Percentiles rank a stretch among this genome's conserved stretches.
Evolutionary conservation across 176 grass and related monocot genomes (phyloP).

Genomic region (Elymus sibiricus): DNA sequence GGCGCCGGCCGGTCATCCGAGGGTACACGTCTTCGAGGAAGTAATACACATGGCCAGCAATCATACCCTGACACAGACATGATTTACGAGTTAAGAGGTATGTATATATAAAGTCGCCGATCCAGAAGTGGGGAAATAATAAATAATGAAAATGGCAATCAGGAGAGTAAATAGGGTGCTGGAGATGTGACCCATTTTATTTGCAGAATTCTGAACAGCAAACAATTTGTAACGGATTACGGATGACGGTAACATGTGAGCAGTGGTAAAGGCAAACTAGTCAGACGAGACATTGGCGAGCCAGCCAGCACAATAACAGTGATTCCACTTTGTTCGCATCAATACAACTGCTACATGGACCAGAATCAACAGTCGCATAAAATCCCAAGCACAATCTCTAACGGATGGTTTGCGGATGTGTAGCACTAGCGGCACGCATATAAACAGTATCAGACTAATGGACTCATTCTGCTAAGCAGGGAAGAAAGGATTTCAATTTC

Average conservation of each 20-base stretch:
- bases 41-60: slow-evolving; percentile 95
- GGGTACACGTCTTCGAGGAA: slow-evolving; percentile 96
- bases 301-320: background rate
- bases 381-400: background rate
- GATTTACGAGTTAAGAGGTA: background rate
- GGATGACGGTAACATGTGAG: background rate
- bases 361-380: background rate
- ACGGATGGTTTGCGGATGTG: background rate
- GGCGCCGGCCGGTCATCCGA: slow-evolving; percentile 72
- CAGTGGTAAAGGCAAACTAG: background rate
- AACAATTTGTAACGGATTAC: slow-evolving; percentile 12
- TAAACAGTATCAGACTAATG: background rate
- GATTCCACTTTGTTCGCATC: background rate
- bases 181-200: background rate
- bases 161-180: background rate
- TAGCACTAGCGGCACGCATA: background rate
- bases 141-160: background rate
- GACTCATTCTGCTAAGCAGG: background rate
- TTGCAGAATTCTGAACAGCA: background rate
- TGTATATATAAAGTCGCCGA: no score
- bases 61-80: slow-evolving; percentile 71
- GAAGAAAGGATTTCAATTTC: background rate
- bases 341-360: background rate
- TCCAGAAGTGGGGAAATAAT: no score
- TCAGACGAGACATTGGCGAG: background rate